Evolutionary conservation across 1,284 basidiomycete genomes (phyloP).

Genomic region (Sanghuangporus sanghuang): DNA sequence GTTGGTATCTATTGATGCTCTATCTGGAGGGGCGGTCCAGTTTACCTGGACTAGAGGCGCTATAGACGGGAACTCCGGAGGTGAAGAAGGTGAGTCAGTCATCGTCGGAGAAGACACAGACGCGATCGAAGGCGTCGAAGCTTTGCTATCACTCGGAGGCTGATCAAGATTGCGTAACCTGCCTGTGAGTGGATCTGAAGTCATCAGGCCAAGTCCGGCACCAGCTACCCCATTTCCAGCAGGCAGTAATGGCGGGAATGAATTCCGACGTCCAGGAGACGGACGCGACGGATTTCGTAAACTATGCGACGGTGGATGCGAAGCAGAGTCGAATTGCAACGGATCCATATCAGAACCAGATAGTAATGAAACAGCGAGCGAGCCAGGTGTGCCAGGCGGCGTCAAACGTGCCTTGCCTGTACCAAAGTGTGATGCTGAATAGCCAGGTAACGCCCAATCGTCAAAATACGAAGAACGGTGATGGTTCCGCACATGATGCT

Average conservation of each 20-base stretch:
- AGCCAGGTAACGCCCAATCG: neutral
- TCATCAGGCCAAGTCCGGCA: neutral
- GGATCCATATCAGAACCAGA: conserved; percentile 6
- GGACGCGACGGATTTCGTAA: neutral
- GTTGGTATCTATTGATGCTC: conserved; percentile 22
- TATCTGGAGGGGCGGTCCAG: conserved; percentile 19
- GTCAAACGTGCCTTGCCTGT: conserved; percentile 20
- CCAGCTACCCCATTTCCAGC: neutral
- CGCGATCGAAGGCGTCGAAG: conserved; percentile 50
- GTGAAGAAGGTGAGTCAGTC: conserved; percentile 33
- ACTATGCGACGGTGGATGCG: neutral
- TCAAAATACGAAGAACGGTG: conserved; percentile 44
- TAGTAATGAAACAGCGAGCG: conserved; percentile 3
- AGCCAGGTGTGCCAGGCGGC: conserved; percentile 11
- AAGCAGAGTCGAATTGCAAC: neutral
- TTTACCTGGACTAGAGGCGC: conserved; percentile 22
- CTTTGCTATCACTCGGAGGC: conserved; percentile 32
- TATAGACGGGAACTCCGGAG: conserved; percentile 23
- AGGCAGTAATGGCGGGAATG: conserved; percentile 11
- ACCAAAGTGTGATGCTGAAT: conserved; percentile 12
- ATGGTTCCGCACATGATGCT: conserved; percentile 34
- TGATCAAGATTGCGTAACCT: neutral
- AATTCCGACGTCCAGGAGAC: conserved; percentile 10
- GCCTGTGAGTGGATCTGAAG: neutral
- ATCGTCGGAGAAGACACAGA: conserved; percentile 37